phyloP scores from a whole-genome alignment of 2,329 filamentous ascomycete species.

The Trichophyton schoenleinii region DNA sequence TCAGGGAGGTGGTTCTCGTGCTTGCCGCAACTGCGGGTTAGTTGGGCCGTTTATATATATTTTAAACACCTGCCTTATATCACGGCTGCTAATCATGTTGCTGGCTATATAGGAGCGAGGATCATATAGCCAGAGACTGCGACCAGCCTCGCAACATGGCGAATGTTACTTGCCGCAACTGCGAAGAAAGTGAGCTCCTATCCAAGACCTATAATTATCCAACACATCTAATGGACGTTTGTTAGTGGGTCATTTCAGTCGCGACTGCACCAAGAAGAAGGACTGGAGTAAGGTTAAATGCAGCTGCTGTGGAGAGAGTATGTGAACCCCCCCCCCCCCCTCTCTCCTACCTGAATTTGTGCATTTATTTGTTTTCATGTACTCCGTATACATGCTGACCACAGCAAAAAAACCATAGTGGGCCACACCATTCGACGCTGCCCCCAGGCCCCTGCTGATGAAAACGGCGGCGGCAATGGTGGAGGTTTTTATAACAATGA shows the following conservation, averaged over 20 bases:
- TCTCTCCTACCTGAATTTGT: background rate
- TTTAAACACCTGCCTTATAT: background rate
- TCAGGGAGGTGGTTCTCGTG: conserved; percentile 22
- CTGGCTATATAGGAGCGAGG: conserved; percentile 27
- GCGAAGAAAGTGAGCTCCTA: conserved; percentile 26
- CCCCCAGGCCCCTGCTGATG: conserved; percentile 14
- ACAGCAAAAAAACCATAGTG: conserved; percentile 19
- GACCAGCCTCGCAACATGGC: conserved; percentile 30
- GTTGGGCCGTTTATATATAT: conserved; percentile 9
- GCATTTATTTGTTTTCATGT: background rate
- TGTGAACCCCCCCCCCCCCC: conserved; percentile 8
- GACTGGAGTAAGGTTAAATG: conserved; percentile 35
- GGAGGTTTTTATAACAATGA: conserved; percentile 6
- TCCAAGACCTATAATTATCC: background rate
- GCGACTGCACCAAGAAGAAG: conserved; percentile 33
- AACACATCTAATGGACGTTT: background rate
- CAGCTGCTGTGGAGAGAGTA: conserved; percentile 34
- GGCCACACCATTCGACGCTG: conserved; percentile 34
- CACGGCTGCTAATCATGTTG: conserved; percentile 11
- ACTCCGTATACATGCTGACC: conserved; percentile 9
- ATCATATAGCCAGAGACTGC: conserved; percentile 32
- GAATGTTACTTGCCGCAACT: conserved; percentile 35
- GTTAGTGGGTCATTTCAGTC: conserved; percentile 30
- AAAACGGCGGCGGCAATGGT: conserved; percentile 12
- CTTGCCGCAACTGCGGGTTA: conserved; percentile 37